Conservation (phyloP, 2,329 filamentous ascomycete genomes). For the Phaeosphaeriaceae sp. region DNA sequence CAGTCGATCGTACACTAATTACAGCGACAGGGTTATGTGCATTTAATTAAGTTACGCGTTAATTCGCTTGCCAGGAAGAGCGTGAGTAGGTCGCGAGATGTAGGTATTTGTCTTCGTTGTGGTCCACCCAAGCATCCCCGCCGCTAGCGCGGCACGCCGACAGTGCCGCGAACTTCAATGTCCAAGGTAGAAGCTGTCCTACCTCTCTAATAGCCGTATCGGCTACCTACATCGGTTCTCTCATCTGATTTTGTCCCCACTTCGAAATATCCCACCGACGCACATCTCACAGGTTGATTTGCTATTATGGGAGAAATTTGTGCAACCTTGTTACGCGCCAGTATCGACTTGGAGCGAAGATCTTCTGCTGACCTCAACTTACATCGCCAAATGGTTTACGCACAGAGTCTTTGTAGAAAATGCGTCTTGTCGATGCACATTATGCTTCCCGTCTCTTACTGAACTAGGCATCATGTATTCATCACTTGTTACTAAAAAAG, state of each 20-base stretch:
- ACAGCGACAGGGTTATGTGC: slow-evolving; percentile 15
- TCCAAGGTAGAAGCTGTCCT: slow-evolving; percentile 1
- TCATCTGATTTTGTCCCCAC: not conserved
- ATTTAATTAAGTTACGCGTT: slow-evolving; percentile 12
- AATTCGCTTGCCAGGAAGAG: slow-evolving; percentile 8
- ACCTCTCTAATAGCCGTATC: not conserved
- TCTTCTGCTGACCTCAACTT: slow-evolving; percentile 3
- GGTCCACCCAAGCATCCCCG: slow-evolving; percentile 14
- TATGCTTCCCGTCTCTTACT: slow-evolving; percentile 18
- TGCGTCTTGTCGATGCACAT: slow-evolving; percentile 7
- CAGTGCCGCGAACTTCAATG: slow-evolving; percentile 3
- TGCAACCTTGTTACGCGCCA: not conserved
- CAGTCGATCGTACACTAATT: slow-evolving; percentile 4
- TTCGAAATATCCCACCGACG: not conserved
- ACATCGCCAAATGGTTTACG: slow-evolving; percentile 7
- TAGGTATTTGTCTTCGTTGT: slow-evolving; percentile 1
- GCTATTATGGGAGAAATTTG: not conserved
- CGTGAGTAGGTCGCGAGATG: not conserved
- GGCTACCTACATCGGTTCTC: not conserved
- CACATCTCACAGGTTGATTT: too few relatives aligned
- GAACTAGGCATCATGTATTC: slow-evolving; percentile 17
- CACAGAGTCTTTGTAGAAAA: not conserved
- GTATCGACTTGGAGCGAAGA: not conserved
- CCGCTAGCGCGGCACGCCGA: slow-evolving; percentile 13
- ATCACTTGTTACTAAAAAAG: slow-evolving; percentile 60